phyloP scores from a whole-genome alignment of 1,284 basidiomycete species.

The Ceraceosorus guamensis region DNA sequence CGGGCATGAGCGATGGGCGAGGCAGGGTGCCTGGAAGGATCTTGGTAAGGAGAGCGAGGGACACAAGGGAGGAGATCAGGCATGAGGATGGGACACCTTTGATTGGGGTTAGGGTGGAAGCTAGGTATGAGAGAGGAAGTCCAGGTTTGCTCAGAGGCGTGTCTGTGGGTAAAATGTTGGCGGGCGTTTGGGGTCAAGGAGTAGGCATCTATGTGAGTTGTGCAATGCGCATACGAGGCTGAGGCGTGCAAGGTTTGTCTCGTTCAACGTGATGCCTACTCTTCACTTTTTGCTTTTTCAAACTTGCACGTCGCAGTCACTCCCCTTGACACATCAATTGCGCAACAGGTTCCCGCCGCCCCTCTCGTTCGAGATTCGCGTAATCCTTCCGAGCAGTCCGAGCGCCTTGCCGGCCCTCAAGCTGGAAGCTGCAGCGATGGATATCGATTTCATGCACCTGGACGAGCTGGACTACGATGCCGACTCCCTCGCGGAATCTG shows the following conservation, averaged over 20 bases:
- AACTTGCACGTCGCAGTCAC: no score
- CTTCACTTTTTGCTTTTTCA: background rate
- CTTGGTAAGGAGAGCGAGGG: background rate
- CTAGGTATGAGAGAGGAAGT: constrained; percentile 6
- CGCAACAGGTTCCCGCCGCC: background rate
- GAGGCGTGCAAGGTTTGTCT: background rate
- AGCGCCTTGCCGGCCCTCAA: constrained; percentile 1
- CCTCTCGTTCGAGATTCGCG: constrained; percentile 5
- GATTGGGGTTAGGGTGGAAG: constrained; percentile 6
- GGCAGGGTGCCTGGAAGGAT: constrained; percentile 10
- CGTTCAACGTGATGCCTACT: background rate
- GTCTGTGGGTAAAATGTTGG: constrained; percentile 6
- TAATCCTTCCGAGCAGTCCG: background rate
- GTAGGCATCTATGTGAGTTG: constrained; percentile 10
- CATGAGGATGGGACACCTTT: background rate
- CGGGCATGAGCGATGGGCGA: constrained; percentile 4
- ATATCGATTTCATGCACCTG: background rate
- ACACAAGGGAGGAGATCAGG: background rate
- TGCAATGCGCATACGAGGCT: background rate
- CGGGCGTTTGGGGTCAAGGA: constrained; percentile 4
- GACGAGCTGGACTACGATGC: background rate
- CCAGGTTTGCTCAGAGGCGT: constrained; percentile 3
- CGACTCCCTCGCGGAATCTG: background rate
- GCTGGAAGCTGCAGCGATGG: constrained; percentile 6
- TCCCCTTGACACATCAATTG: constrained; percentile 1